Evolutionary conservation across 225 moss, liverwort and hornwort genomes (phyloP), one percentile per base, ranked within the genome.

Genomic region (Sphagnum tenellum): DNA sequence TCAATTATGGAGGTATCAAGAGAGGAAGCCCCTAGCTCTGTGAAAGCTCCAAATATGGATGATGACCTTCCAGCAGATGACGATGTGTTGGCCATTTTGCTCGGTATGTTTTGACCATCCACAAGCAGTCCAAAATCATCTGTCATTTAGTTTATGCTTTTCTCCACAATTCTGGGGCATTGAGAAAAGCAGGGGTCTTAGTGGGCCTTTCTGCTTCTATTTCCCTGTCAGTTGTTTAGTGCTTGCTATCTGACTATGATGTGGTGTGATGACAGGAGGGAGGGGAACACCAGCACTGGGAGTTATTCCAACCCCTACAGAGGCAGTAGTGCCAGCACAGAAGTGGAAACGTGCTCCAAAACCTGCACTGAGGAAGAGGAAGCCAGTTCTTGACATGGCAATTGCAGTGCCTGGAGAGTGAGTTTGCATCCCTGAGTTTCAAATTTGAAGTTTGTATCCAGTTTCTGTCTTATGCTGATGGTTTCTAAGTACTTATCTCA

Each of bases 361-460:
- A 71, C 88, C 77, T 52, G 78, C 73, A 46, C 70, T 67, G 49
- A 85, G 87, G 76, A 98, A 98, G 85, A 83, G 98, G 73, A 98
- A 98, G 77, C 81, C 83, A 75, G 69, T 90, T 3, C 67, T 93
- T 66, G 98, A 98, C 63, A 80, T 88, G 59, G 74, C 68, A 44
- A 89, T 85, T 64, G 90, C 93, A 62, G 62, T 98, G 48, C 77
- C 80, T 48, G 93, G 93, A 85, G 98, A 98, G 98, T 98, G 79
- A 83, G 98, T 76, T 44, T 52, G 52, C 46, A 55, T 67, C 63
- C 12, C 8, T 59, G 29, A 29, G 29, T 29, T 29, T 29, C 29
- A 29, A 29, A 29, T 29, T 1, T 29, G 29, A 29, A 29, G 29
- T 29, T 29, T 29, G 29, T 29, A 29, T 29, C 29, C 29, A 29